phyloP scores from a whole-genome alignment of 176 grass and related monocot species.

The Hordeum marinum region DNA sequence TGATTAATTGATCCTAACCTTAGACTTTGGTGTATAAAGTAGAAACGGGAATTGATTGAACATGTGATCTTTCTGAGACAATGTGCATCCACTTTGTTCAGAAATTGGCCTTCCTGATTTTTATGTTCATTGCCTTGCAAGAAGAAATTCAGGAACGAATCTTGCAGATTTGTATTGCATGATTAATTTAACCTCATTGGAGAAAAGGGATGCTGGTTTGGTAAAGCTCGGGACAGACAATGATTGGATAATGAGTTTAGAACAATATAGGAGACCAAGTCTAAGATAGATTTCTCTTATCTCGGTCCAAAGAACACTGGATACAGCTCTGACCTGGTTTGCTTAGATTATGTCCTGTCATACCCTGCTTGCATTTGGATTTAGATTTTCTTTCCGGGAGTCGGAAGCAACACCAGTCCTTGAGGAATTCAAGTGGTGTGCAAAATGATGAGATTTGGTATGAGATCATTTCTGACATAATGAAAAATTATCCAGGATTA shows the following conservation, averaged over 20 bases:
- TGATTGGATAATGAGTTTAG: background rate
- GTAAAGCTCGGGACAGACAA: background rate
- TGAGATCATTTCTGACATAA: background rate
- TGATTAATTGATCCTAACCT: background rate
- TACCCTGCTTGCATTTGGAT: background rate
- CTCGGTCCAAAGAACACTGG: background rate
- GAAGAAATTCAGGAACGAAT: background rate
- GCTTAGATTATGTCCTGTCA: background rate
- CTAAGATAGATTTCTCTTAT: background rate
- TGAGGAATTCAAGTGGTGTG: background rate
- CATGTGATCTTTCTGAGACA: background rate
- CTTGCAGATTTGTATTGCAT: background rate
- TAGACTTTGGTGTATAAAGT: background rate
- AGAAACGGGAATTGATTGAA: background rate
- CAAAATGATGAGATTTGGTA: background rate
- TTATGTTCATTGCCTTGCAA: background rate
- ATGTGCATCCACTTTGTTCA: background rate
- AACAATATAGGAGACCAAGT: background rate
- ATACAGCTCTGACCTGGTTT: background rate
- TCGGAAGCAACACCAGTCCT: background rate
- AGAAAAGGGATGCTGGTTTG: background rate
- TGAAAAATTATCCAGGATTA: background rate
- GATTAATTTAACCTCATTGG: background rate
- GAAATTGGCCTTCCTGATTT: background rate
- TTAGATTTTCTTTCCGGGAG: background rate